Evolutionary conservation across 495 filamentous ascomycete genomes (phyloP), one percentile per base, ranked within the genome.

Genomic region (Hypoxylon cercidicola): DNA sequence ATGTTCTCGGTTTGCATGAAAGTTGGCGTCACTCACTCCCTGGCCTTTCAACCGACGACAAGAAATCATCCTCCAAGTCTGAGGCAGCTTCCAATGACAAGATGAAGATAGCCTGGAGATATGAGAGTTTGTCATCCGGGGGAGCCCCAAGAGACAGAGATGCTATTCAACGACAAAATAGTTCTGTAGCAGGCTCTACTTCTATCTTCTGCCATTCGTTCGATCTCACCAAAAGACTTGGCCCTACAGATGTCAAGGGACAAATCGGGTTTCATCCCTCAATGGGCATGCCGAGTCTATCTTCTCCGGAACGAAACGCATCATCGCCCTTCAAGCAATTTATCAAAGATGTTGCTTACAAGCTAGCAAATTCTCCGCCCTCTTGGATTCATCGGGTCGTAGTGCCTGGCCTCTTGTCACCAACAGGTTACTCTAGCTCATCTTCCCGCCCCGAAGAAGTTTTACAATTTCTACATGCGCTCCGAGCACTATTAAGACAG

Each of bases 71-170:
- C 65, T 82, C 66, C 72, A 66, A 82, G 60, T 62, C 72, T 16
- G 66, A 74, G 1, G 18, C 69, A 0, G 44, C 75, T 1, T 65
- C 73, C 11, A 82, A 84, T 28, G 92, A 96, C 55, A 89, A 87
- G 74, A 99, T 99, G 95, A 97, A 97, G 79, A 99, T 99, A 75
- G 95, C 95, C 9, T 99, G 95, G 95, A 81, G 95, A 75, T 99
- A 99, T 78, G 93, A 97, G 74, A 85, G 88, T 16, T 74, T 97
- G 62, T 90, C 92, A 19, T 86, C 78, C 78, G 86, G 21, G 53
- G 81, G 82, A 39, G 81, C 80, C 44, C 79, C 82, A 64, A 83
- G 84, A 84, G 71, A 74, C 15, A 66, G 71, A 34, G 69, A 72
- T 55, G 55, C 64, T 2, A 5, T 50, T 23, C 66, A 64, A 55